Evolutionary conservation across 1,139 yeast genomes (phyloP), one percentile per base, ranked within the genome.

Genomic region (Martiniozyma asiatica): DNA sequence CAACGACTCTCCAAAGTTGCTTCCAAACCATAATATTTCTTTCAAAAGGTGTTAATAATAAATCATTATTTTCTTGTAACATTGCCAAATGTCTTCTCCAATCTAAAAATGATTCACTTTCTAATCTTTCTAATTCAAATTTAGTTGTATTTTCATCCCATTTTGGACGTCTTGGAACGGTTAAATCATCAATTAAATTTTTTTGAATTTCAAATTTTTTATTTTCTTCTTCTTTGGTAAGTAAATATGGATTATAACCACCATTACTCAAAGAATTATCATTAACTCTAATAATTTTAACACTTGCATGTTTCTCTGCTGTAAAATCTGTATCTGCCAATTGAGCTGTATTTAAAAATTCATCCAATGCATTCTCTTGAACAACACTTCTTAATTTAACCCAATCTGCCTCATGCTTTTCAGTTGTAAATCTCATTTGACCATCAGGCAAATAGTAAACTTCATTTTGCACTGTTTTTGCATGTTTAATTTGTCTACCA

Each of bases 1-100:
- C 99, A 12, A 87, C 84, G 31, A 92, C 99, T 58, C 99, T 69
- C 99, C 99, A 92, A 43, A 92, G 62, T 57, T 92, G 99, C 53
- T 92, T 75, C 99, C 99, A 92, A 37, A 92, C 97, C 61, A 89
- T 96, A 43, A 92, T 65, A 52, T 92, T 92, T 57, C 98, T 72
- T 59, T 92, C 99, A 51, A 89, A 92, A 2, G 99, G 99, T 0
- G 99, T 92, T 53, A 92, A 65, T 39, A 87, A 61, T 45, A 92
- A 62, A 51, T 89, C 95, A 41, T 70, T 72, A 39, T 65, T 68
- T 50, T 89, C 95, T 38, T 92, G 92, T 36, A 92, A 63, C 26
- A 67, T 58, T 0, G 98, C 98, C 39, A 89, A 64, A 27, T 74
- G 74, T 50, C 97, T 68, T 59, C 98, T 72, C 98, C 98, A 89